Conservation (phyloP, 2,329 filamentous ascomycete species). For the Aureobasidium sp. region DNA sequence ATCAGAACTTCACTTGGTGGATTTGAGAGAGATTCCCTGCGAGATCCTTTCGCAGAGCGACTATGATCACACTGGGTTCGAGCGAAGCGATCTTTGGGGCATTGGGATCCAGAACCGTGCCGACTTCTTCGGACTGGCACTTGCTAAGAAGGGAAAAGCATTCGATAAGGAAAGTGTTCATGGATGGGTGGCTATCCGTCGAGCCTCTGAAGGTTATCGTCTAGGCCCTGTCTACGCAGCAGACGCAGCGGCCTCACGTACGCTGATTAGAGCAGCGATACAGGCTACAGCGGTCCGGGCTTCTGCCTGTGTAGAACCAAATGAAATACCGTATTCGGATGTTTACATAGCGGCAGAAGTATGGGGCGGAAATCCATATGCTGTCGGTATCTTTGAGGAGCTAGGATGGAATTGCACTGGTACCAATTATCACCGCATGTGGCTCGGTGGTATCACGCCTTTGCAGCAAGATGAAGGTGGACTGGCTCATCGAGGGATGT, state of each 20-base stretch:
- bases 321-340: background rate
- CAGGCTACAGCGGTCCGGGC: conserved; percentile 7
- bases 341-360: conserved; percentile 26
- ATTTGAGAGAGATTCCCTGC: too few relatives aligned
- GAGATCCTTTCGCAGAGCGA: too few relatives aligned
- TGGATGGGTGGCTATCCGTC: conserved; percentile 25
- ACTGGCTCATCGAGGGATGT: conserved; percentile 23
- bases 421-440: conserved; percentile 9
- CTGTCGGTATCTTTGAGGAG: conserved; percentile 24
- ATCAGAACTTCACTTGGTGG: too few relatives aligned
- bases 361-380: conserved; percentile 24
- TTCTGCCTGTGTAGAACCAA: background rate
- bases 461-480: conserved; percentile 24
- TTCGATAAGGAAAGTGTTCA: conserved; percentile 14
- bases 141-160: conserved; percentile 12
- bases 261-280: conserved; percentile 23
- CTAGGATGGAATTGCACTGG: conserved; percentile 18
- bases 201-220: conserved; percentile 24
- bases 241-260: conserved; percentile 17
- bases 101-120: conserved; percentile 17
- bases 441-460: conserved; percentile 24
- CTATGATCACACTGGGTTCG: too few relatives aligned
- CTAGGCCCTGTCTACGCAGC: conserved; percentile 29
- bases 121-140: conserved; percentile 23
- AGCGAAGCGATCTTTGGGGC: too few relatives aligned